Base-by-base conservation (phyloP, 495 filamentous ascomycete species). In the Bombardia bombarda region DNA sequence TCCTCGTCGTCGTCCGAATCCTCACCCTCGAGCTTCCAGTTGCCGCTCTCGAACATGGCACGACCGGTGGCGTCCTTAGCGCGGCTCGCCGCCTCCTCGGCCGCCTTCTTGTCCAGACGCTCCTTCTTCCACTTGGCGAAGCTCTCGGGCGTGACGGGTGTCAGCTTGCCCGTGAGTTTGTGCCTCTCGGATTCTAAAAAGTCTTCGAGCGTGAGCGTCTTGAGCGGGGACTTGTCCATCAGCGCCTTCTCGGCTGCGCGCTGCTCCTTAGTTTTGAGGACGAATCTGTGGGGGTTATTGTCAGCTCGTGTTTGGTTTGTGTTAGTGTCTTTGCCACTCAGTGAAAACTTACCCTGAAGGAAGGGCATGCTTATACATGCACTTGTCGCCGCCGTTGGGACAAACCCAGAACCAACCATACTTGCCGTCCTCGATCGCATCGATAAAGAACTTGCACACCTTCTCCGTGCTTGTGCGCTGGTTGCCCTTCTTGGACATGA, bases 341-440 rank as follows among this genome's bases (percentile, higher is more conserved):
- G 10, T 3, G 13, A 19, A 7, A 28, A 74, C 81, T 61, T 76
- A 90, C 82, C 92, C 92, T 57, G 90, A 81, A 47, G 92, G 92
- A 56, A 99, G 77, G 47, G 83, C 87, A 62, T 99, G 92, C 65
- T 84, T 87, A 58, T 99, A 99, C 84, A 89, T 96, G 83, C 92
- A 99, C 66, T 94, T 85, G 65, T 99, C 82, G 40, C 87, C 93
- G 46, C 87, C 90, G 63, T 97, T 97, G 37, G 92, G 92, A 79
- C 92, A 99, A 26, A 74, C 71, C 92, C 92, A 99, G 67, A 97
- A 95, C 92, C 92, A 99, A 49, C 92, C 92, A 54, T 99, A 99
- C 68, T 96, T 97, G 51, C 84, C 83, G 51, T 97, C 92, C 68
- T 99, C 92, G 40, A 99, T 90, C 3, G 92, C 92, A 45, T 93